Evolutionary conservation across 148 eudicot genomes (phyloP).

Genomic region (Camellia japonica): DNA sequence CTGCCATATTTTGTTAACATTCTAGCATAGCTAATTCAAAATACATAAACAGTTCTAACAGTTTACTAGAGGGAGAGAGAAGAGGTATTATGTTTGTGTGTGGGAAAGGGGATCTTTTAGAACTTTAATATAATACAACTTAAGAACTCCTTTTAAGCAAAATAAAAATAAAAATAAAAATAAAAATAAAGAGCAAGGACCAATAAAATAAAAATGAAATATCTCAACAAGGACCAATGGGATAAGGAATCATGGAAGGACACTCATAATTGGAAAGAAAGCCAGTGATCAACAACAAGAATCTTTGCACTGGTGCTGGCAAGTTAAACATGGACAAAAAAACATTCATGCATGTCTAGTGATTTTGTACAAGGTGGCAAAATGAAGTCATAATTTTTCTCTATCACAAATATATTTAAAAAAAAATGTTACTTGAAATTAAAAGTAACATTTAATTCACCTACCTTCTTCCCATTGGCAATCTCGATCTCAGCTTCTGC

Average conservation of each 20-base stretch:
- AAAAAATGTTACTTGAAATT: neutral
- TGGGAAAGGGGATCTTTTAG: too few relatives aligned
- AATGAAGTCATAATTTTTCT: neutral
- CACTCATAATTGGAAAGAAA: neutral
- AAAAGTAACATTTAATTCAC: neutral
- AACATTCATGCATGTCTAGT: neutral
- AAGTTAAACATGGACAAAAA: neutral
- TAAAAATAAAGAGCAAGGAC: too few relatives aligned
- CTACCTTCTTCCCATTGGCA: conserved; percentile 65
- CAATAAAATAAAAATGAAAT: neutral
- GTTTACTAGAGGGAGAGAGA: neutral
- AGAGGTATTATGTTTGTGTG: too few relatives aligned
- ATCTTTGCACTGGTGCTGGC: neutral
- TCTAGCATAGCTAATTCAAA: conserved; percentile 4
- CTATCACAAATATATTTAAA: neutral
- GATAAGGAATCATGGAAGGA: neutral
- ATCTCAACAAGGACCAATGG: neutral
- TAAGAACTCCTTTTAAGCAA: neutral
- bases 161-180: too few relatives aligned
- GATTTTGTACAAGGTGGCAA: neutral
- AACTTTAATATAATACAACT: neutral
- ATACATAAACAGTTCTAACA: neutral
- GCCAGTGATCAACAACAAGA: neutral
- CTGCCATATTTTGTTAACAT: neutral
- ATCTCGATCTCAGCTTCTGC: conserved; percentile 64